Percentiles rank a stretch among this genome's conserved stretches.
phyloP scores from a whole-genome alignment of 2,329 filamentous ascomycete genomes.

The Pyricularia sp. region DNA sequence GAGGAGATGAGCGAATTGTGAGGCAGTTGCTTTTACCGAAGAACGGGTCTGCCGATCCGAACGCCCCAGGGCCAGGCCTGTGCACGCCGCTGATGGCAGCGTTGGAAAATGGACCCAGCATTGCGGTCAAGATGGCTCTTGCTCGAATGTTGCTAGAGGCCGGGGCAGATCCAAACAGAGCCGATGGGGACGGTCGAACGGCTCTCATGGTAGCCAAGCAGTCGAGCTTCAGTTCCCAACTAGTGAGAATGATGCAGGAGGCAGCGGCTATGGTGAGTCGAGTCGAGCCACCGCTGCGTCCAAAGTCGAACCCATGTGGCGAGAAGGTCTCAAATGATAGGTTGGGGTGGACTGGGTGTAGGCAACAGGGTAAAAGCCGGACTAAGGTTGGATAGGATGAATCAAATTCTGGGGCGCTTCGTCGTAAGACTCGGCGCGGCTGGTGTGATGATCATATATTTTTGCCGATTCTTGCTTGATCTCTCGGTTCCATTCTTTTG shows the following conservation, averaged over 20 bases:
- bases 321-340: background rate
- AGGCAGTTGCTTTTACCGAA: background rate
- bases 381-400: background rate
- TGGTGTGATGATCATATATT: background rate
- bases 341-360: background rate
- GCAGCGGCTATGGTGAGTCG: background rate
- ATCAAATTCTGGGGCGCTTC: background rate
- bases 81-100: constrained; percentile 4
- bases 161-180: constrained; percentile 1
- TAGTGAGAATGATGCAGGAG: background rate
- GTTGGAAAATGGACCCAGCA: background rate
- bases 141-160: background rate
- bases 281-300: background rate
- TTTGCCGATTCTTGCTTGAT: background rate
- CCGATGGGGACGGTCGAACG: constrained; percentile 3
- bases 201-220: constrained; percentile 2
- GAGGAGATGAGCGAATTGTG: constrained; percentile 1
- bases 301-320: background rate
- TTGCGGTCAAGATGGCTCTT: background rate
- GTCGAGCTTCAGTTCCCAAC: constrained; percentile 1
- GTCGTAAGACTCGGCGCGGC: background rate
- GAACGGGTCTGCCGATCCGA: background rate
- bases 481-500: background rate
- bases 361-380: background rate
- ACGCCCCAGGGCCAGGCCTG: constrained; percentile 2